A percentile compares a stretch with the other conserved stretches of the same genome.
Evolutionary conservation across 176 grass and related monocot genomes (phyloP).

Genomic region (Themeda triandra): DNA sequence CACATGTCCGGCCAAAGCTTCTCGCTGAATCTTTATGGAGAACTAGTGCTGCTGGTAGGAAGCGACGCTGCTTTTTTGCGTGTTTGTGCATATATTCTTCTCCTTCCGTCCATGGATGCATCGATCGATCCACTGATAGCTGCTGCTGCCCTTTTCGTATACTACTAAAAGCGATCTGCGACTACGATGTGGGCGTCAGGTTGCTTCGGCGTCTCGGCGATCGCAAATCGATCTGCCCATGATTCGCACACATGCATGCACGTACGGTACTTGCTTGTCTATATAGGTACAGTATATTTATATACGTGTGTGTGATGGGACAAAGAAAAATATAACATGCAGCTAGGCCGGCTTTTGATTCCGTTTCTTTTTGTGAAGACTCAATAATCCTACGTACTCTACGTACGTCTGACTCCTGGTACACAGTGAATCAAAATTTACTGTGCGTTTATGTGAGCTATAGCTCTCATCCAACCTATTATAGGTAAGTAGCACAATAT

Average conservation of each 20-base stretch:
- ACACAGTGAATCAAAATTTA: background rate
- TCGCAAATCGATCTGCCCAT: constrained; percentile 17
- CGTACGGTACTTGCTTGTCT: background rate
- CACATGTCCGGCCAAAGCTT: constrained; percentile 42
- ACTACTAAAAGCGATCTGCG: background rate
- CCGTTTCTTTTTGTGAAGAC: background rate
- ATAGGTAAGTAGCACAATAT: background rate
- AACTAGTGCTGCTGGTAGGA: background rate
- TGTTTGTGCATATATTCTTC: constrained; percentile 31
- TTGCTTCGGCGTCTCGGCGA: background rate
- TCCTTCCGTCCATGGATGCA: background rate
- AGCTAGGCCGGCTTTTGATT: too few relatives aligned
- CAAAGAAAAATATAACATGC: background rate
- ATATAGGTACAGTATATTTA: background rate
- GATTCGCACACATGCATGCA: constrained; percentile 21
- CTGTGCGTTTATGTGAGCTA: background rate
- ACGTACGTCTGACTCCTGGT: background rate
- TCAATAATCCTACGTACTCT: background rate
- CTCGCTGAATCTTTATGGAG: constrained; percentile 32
- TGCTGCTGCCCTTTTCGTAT: background rate
- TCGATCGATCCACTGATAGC: background rate
- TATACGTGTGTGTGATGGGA: background rate
- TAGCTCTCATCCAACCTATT: too few relatives aligned
- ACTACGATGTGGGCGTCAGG: constrained; percentile 21
- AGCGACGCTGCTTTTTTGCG: constrained; percentile 34